Evolutionary conservation across 108 stramenopile genomes (phyloP).

Genomic region (Pseudonitzschia delicatissima): DNA sequence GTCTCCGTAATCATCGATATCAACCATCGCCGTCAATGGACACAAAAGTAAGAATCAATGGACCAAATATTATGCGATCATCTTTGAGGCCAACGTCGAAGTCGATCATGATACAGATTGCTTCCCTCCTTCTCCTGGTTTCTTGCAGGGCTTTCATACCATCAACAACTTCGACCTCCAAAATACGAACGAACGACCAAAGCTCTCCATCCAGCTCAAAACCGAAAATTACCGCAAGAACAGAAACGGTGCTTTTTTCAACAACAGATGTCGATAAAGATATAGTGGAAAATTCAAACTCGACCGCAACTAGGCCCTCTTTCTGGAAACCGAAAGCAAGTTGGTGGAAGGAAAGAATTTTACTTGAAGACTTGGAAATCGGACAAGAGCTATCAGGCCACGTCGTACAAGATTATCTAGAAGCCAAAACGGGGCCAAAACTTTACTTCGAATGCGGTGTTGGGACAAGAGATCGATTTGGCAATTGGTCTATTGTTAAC

Average conservation of each 20-base stretch:
- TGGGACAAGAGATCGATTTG: slow-evolving; percentile 19
- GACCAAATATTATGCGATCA: no score
- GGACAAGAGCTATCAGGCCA: slow-evolving; percentile 63
- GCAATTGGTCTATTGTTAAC: slow-evolving; percentile 61
- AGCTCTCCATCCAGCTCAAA: not conserved
- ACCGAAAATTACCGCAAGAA: not conserved
- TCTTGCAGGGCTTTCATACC: not conserved
- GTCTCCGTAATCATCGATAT: no score
- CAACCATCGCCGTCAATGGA: no score
- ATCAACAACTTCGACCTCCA: not conserved
- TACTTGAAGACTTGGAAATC: slow-evolving; percentile 46
- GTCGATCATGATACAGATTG: no score
- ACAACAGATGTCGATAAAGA: not conserved
- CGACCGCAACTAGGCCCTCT: slow-evolving; percentile 9
- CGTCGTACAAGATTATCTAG: slow-evolving; percentile 52
- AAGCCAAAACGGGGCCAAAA: slow-evolving; percentile 74
- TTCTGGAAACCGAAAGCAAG: slow-evolving; percentile 21
- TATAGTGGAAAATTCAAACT: not conserved
- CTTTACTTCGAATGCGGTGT: slow-evolving; percentile 70
- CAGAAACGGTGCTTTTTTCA: not conserved
- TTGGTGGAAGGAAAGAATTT: slow-evolving; percentile 56
- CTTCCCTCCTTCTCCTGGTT: not conserved
- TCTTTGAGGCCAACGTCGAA: no score
- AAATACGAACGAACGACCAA: not conserved
- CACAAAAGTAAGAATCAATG: no score